A percentile compares a stretch with the other conserved stretches of the same genome.
These are phyloP conservation scores for Betula pendula DNA, from an alignment of 306 rosid genomes.

Conservation along the genomic window DNA sequence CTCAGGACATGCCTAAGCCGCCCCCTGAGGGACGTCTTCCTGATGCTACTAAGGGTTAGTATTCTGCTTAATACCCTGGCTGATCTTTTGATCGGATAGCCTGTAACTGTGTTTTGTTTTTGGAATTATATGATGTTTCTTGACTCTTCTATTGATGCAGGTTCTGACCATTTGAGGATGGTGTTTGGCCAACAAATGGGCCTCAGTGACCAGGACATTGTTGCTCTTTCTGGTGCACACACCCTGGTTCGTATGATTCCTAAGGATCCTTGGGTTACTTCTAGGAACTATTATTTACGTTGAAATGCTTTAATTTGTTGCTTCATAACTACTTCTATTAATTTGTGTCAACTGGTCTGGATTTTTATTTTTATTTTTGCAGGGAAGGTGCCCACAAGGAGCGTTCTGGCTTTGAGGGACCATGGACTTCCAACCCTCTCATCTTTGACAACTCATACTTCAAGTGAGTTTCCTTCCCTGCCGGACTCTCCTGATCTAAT, in stretches of 20 bases:
- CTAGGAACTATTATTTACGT: no score
- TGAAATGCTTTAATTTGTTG: no score
- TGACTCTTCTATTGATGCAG: constrained; percentile 34
- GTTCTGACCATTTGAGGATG: constrained; percentile 83
- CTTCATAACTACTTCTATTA: no score
- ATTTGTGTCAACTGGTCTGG: background rate
- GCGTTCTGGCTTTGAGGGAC: constrained; percentile 97
- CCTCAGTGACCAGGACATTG: constrained; percentile 83
- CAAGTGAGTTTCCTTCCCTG: constrained; percentile 40
- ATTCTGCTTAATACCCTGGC: background rate
- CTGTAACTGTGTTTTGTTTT: background rate
- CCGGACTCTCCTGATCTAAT: no score
- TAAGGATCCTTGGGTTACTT: background rate
- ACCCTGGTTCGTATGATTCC: constrained; percentile 56
- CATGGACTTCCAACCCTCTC: constrained; percentile 91
- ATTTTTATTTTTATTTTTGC: background rate
- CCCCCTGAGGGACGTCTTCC: constrained; percentile 98
- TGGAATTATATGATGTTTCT: background rate
- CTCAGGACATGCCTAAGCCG: constrained; percentile 72
- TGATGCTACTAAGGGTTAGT: constrained; percentile 72
- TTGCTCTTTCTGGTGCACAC: constrained; percentile 94
- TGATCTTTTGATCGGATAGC: background rate
- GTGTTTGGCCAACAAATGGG: constrained; percentile 85
- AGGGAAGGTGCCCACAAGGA: constrained; percentile 99
- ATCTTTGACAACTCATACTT: constrained; percentile 90